Base-by-base conservation (phyloP, 805 yeast genomes). In the Lipomyces yamanashiensis region DNA sequence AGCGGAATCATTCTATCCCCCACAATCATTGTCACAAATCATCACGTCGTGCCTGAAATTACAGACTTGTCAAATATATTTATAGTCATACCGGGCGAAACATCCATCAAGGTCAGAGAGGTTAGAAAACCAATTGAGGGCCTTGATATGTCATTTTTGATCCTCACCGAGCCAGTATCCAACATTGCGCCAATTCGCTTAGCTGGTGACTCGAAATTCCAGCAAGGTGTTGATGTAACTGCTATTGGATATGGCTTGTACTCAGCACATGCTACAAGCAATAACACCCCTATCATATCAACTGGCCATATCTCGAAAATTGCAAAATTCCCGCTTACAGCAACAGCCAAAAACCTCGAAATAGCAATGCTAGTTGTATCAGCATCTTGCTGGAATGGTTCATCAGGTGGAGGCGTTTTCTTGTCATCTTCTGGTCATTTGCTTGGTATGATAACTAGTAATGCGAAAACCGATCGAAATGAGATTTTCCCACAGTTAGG, bases 321-420 rank as follows among this genome's bases (percentile, higher is more conserved):
- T 7, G 63, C 55, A 12, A 8, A 23, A 15, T 37, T 54, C n/a
- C 55, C 63, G 21, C 48, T 59, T 8, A 9, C 34, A 9, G 19
- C 33, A 23, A 40, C 33, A 2, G 23, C 23, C 40, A 8, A n/a
- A 15, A 5, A 10, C 15, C 33, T 43, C 9, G 48, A 47, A 33
- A 40, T 19, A 10, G 57, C 56, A n/a, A 41, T 62, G 54, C 8
- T 58, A 7, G 15, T 57, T 3, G 44, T 37, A 4, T 53, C 58
- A 1, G 59, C 66, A 8, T 49, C 43, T 40, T 58, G 66, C 62
- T 62, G 66, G 66, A 62, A 62, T 44, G 66, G 66, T 9, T 54
- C 66, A 3, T 62, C 66, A 13, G 66, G 66, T 6, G 64, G 64
- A 28, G 66, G 57, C 1, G 44, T 54, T 8, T 58, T 58, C 33